Evolutionary conservation across 1,284 basidiomycete genomes (phyloP).

Genomic region (Mycena sp.): DNA sequence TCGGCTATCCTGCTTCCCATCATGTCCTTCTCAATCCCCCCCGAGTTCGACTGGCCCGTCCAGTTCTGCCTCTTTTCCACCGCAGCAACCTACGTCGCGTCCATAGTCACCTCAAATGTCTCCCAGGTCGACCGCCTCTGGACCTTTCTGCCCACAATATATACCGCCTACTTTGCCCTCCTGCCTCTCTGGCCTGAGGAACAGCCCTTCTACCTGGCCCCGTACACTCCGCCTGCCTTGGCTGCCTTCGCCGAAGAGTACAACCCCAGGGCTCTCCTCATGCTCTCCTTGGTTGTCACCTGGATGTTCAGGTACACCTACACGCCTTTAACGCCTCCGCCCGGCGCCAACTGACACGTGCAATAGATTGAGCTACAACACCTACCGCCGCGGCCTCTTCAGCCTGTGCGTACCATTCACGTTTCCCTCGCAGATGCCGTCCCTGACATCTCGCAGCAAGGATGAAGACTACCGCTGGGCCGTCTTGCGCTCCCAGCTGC

Average conservation of each 20-base stretch:
- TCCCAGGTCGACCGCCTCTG: slow-evolving; percentile 83
- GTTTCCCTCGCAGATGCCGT: too few relatives aligned
- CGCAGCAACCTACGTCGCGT: slow-evolving; percentile 60
- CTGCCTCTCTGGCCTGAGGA: slow-evolving; percentile 70
- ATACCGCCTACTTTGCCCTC: slow-evolving; percentile 79
- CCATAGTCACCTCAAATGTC: slow-evolving; percentile 80
- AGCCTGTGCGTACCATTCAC: too few relatives aligned
- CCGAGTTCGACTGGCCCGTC: slow-evolving; percentile 64
- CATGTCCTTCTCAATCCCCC: slow-evolving; percentile 11
- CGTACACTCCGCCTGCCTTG: slow-evolving; percentile 62
- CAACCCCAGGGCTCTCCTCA: slow-evolving; percentile 76
- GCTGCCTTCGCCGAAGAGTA: slow-evolving; percentile 55
- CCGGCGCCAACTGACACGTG: not conserved
- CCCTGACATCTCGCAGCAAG: too few relatives aligned
- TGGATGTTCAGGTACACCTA: slow-evolving; percentile 75
- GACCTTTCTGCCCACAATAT: slow-evolving; percentile 85
- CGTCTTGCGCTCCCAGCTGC: slow-evolving; percentile 75
- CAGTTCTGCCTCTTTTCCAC: slow-evolving; percentile 66
- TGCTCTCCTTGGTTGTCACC: slow-evolving; percentile 70
- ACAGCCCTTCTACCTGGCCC: slow-evolving; percentile 56
- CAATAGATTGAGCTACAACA: slow-evolving; percentile 85
- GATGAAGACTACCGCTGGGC: slow-evolving; percentile 96
- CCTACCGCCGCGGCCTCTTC: slow-evolving; percentile 88
- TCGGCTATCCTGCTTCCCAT: too few relatives aligned
- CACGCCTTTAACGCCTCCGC: not conserved